These are phyloP conservation scores for Malassezia nana DNA, from an alignment of 1,284 basidiomycete genomes.

Conservation along the genomic window DNA sequence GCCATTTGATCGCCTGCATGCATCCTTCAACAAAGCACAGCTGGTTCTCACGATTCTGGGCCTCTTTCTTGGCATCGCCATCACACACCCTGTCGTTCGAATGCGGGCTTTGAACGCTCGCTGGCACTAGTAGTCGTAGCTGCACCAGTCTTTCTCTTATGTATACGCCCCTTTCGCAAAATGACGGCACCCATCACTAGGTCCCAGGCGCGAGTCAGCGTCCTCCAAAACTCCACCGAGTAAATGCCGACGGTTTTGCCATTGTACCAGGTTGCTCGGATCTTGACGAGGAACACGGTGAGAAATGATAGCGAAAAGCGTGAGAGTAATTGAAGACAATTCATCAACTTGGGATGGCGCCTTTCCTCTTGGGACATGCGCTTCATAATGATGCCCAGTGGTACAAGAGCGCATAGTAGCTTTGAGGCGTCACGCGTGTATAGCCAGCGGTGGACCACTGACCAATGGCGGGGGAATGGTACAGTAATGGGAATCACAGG, in stretches of 20 bases:
- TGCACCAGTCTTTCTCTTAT: background rate
- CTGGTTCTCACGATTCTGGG: slow-evolving; percentile 71
- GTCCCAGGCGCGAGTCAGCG: slow-evolving; percentile 10
- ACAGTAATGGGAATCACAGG: slow-evolving; percentile 7
- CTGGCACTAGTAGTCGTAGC: slow-evolving; percentile 7
- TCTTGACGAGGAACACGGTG: background rate
- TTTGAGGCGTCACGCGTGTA: slow-evolving; percentile 16
- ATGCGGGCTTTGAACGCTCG: slow-evolving; percentile 9
- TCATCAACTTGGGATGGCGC: background rate
- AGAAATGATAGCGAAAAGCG: slow-evolving; percentile 6
- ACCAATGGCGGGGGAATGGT: slow-evolving; percentile 14
- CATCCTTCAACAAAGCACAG: slow-evolving; percentile 78
- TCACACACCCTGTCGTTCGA: slow-evolving; percentile 52
- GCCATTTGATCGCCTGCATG: slow-evolving; percentile 74
- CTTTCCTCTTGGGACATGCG: background rate
- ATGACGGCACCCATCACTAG: slow-evolving; percentile 7
- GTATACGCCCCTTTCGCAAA: slow-evolving; percentile 10
- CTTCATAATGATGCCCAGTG: slow-evolving; percentile 1
- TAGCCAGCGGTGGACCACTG: slow-evolving; percentile 13
- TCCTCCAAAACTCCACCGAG: slow-evolving; percentile 9
- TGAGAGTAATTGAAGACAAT: slow-evolving; percentile 5
- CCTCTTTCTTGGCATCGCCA: slow-evolving; percentile 61
- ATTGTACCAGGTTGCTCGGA: slow-evolving; percentile 18
- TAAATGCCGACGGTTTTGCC: slow-evolving; percentile 8
- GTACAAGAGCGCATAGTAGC: slow-evolving; percentile 10